A percentile compares a stretch with the other conserved stretches of the same genome.
phyloP scores from a whole-genome alignment of 495 filamentous ascomycete species.

The Aspergillus hancockii region DNA sequence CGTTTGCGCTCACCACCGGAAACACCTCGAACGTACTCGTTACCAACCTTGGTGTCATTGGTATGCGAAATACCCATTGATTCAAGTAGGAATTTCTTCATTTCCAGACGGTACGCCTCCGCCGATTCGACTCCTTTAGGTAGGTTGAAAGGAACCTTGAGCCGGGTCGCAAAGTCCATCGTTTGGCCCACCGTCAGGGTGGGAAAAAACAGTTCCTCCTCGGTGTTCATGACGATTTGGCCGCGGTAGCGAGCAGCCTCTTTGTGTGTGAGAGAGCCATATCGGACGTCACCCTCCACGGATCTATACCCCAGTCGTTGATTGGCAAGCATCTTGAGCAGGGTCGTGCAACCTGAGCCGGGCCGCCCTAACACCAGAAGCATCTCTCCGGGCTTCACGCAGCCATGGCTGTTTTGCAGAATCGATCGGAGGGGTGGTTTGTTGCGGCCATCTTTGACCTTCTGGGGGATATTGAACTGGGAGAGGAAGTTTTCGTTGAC shows the following conservation, averaged over 20 bases:
- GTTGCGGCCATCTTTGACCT: constrained; percentile 39
- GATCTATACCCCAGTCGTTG: constrained; percentile 58
- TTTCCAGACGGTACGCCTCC: constrained; percentile 50
- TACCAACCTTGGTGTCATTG: constrained; percentile 75
- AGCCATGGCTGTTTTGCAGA: constrained; percentile 43
- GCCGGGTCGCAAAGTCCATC: constrained; percentile 61
- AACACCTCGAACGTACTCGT: constrained; percentile 76
- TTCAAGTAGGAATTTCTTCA: constrained; percentile 70
- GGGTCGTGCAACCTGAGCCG: constrained; percentile 46
- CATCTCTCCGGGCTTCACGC: constrained; percentile 57
- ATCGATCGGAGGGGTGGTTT: constrained; percentile 40
- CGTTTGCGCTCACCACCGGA: constrained; percentile 82
- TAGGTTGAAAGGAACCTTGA: constrained; percentile 41
- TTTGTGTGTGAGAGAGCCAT: constrained; percentile 28
- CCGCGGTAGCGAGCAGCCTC: constrained; percentile 63
- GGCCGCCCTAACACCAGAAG: constrained; percentile 48
- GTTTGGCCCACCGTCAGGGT: constrained; percentile 70
- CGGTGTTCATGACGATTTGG: constrained; percentile 69
- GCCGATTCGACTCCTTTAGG: constrained; percentile 40
- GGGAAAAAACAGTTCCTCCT: constrained; percentile 75
- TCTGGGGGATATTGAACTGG: constrained; percentile 56
- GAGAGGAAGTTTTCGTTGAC: constrained; percentile 53
- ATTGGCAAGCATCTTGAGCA: constrained; percentile 67
- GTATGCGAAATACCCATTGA: constrained; percentile 79
- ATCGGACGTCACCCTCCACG: constrained; percentile 31